Evolutionary conservation across 2,329 filamentous ascomycete species (phyloP).

Genomic region (Cercospora nicotianae): DNA sequence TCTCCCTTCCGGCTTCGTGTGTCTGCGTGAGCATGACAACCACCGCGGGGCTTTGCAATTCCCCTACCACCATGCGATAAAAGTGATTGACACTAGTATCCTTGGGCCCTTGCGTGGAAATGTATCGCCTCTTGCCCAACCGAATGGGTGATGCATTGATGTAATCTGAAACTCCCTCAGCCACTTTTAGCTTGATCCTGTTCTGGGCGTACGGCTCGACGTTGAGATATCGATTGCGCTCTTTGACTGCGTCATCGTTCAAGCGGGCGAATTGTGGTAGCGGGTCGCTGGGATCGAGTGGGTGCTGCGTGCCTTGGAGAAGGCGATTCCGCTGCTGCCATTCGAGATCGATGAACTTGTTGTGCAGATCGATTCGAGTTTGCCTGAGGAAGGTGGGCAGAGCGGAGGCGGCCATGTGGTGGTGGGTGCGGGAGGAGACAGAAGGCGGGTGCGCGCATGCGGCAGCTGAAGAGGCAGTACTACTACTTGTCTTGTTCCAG

Average conservation of each 20-base stretch:
- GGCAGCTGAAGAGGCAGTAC: conserved; percentile 8
- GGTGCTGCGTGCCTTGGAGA: conserved; percentile 45
- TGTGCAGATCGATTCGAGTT: conserved; percentile 55
- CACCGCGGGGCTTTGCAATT: conserved; percentile 62
- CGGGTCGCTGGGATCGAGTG: conserved; percentile 42
- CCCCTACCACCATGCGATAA: conserved; percentile 86
- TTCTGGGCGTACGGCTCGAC: conserved; percentile 89
- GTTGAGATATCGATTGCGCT: conserved; percentile 82
- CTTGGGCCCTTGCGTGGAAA: conserved; percentile 88
- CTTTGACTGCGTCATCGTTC: conserved; percentile 55
- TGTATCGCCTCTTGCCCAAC: conserved; percentile 62
- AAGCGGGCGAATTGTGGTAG: conserved; percentile 61
- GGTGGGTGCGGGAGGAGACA: conserved; percentile 7
- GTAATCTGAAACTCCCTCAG: conserved; percentile 60
- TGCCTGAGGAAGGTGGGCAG: conserved; percentile 55
- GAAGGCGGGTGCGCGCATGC: conserved; percentile 16
- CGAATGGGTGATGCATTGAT: conserved; percentile 54
- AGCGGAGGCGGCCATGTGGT: conserved; percentile 21
- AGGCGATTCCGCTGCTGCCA: conserved; percentile 60
- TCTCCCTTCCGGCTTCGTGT: conserved; percentile 72
- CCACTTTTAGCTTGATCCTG: conserved; percentile 76
- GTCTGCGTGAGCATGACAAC: conserved; percentile 95
- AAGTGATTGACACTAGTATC: conserved; percentile 73
- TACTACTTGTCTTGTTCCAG: neutral
- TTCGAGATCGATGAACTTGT: conserved; percentile 63